These are phyloP conservation scores for Agapanthus africanus DNA, from an alignment of 106 monocot species.

Conservation along the genomic window DNA sequence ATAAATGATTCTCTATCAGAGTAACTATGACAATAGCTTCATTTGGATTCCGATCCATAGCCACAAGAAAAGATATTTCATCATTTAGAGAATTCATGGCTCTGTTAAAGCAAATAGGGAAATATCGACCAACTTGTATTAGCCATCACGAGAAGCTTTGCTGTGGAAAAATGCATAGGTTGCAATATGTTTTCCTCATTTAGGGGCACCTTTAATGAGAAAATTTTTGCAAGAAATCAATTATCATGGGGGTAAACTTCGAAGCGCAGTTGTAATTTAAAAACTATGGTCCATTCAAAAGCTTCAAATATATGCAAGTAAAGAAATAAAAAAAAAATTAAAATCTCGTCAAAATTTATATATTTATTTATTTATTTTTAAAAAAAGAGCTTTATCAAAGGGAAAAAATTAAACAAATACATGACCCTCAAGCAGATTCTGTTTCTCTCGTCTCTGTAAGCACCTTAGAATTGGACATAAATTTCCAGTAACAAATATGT, in stretches of 20 bases:
- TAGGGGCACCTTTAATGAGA: not conserved
- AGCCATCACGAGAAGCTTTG: too few species aligned
- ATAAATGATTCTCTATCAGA: constrained; percentile 2
- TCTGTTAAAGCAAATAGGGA: not conserved
- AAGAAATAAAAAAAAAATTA: not conserved
- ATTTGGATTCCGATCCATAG: constrained; percentile 29
- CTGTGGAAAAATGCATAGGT: too few species aligned
- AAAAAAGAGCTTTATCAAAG: not conserved
- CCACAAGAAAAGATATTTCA: constrained; percentile 13
- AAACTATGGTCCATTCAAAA: not conserved
- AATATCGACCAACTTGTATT: too few species aligned
- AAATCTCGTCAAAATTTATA: not conserved
- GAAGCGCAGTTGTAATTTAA: not conserved
- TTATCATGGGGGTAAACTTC: too few species aligned
- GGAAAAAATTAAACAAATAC: not conserved
- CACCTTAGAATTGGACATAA: too few species aligned
- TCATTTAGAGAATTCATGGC: constrained; percentile 27
- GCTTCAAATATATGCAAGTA: not conserved
- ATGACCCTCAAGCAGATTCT: not conserved
- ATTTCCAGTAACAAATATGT: too few species aligned
- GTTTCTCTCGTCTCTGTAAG: too few species aligned
- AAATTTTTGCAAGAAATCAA: too few species aligned
- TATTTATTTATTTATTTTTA: not conserved
- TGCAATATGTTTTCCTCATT: constrained; percentile 10
- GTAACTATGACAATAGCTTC: constrained; percentile 37